These are phyloP conservation scores for Scenedesmus sp. DNA, from an alignment of 163 green algal species.

Conservation along the genomic window DNA sequence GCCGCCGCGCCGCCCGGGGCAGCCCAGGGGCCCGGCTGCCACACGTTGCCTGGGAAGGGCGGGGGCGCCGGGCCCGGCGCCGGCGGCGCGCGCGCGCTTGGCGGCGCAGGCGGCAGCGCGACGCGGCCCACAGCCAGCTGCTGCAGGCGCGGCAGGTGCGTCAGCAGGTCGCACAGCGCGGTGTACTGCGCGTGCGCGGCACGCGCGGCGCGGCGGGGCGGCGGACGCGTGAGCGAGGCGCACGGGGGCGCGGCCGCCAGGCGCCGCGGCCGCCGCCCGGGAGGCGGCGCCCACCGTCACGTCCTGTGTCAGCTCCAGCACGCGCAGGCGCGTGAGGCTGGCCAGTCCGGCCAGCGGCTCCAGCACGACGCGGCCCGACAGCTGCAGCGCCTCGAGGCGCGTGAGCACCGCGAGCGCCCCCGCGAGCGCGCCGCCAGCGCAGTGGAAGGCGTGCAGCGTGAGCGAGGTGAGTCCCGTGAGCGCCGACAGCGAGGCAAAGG, in stretches of 20 bases:
- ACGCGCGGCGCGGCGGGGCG: too few species aligned
- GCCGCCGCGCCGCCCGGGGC: background rate
- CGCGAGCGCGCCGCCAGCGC: slow-evolving; percentile 7
- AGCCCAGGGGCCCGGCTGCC: background rate
- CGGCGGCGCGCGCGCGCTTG: too few species aligned
- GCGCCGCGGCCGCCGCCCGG: too few species aligned
- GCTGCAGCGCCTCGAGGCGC: background rate
- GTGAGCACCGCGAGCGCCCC: background rate
- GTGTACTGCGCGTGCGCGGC: slow-evolving; percentile 27
- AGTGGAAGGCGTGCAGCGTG: slow-evolving; percentile 36
- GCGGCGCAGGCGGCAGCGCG: background rate
- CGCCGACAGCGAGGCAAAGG: background rate
- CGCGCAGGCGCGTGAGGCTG: background rate
- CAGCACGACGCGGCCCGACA: slow-evolving; percentile 32
- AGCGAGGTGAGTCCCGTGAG: background rate
- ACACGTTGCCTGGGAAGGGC: background rate
- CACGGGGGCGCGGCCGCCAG: too few species aligned
- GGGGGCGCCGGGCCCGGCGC: too few species aligned
- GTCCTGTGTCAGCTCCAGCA: slow-evolving; percentile 41
- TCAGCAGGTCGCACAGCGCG: slow-evolving; percentile 7
- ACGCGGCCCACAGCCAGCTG: slow-evolving; percentile 28
- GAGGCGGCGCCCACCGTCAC: slow-evolving; percentile 29
- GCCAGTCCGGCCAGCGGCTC: background rate
- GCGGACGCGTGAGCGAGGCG: too few species aligned
- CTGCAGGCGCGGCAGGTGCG: background rate